These are phyloP conservation scores for Fusarium coicis DNA, from an alignment of 2,329 filamentous ascomycete species.

Conservation along the genomic window DNA sequence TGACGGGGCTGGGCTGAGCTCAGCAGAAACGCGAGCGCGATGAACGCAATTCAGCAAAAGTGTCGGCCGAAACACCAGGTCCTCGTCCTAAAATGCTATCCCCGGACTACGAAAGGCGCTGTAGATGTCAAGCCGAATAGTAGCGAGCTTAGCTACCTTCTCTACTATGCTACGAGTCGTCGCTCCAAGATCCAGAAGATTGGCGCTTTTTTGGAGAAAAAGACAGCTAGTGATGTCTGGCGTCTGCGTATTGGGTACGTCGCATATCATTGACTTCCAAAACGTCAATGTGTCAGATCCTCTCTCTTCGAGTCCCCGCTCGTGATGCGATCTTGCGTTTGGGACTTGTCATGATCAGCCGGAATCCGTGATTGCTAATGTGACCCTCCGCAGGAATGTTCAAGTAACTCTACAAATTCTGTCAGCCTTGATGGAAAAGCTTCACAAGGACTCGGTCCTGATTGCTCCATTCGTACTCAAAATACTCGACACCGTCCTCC, in stretches of 20 bases:
- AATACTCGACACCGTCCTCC: constrained; percentile 84
- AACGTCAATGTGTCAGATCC: constrained; percentile 27
- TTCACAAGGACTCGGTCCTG: constrained; percentile 87
- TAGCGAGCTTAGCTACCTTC: constrained; percentile 94
- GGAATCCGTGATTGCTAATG: constrained; percentile 9
- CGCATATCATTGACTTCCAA: constrained; percentile 16
- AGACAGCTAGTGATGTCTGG: constrained; percentile 91
- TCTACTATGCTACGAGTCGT: constrained; percentile 96
- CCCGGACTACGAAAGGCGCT: constrained; percentile 88
- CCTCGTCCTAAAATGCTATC: constrained; percentile 95
- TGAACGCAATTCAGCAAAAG: constrained; percentile 74
- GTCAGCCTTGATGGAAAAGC: constrained; percentile 90
- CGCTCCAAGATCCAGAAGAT: constrained; percentile 97
- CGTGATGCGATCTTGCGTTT: not conserved
- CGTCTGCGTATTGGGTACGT: constrained; percentile 84
- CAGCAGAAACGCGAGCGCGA: constrained; percentile 48
- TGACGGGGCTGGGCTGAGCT: constrained; percentile 36
- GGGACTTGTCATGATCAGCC: not conserved
- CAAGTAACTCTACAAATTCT: constrained; percentile 95
- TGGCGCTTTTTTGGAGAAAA: constrained; percentile 92
- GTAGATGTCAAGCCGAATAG: constrained; percentile 96
- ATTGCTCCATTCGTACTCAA: constrained; percentile 87
- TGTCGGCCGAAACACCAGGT: constrained; percentile 97
- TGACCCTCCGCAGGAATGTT: constrained; percentile 73
- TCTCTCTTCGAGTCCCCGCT: not conserved